Evolutionary conservation across 78 protist species (phyloP).

Genomic region (Pigoraptor vietnamica): DNA sequence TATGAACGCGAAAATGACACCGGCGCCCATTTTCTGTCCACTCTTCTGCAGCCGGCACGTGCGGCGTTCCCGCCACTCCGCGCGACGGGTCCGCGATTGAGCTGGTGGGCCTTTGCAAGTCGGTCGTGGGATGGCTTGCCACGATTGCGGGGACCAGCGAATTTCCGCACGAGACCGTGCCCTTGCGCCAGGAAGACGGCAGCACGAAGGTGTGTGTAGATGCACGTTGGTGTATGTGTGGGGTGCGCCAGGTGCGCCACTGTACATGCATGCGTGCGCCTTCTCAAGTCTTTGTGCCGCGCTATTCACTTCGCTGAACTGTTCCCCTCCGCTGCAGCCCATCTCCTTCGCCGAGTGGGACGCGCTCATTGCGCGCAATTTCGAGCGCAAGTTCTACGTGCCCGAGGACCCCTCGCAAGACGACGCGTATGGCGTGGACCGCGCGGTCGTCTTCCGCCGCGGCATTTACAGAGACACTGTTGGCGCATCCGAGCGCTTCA

Average conservation of each 20-base stretch:
- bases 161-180: neutral
- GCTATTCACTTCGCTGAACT: neutral
- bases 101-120: conserved; percentile 55
- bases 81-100: conserved; percentile 92
- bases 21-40: too few species aligned
- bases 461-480: conserved; percentile 80
- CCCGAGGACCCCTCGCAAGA: conserved; percentile 42
- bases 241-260: neutral
- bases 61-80: conserved; percentile 88
- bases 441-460: conserved; percentile 50
- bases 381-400: conserved; percentile 60
- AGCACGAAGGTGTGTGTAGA: neutral
- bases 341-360: conserved; percentile 53
- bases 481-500: neutral
- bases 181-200: neutral
- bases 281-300: neutral
- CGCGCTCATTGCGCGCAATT: conserved; percentile 24
- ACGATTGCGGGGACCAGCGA: neutral
- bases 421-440: conserved; percentile 2
- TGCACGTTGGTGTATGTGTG: too few species aligned
- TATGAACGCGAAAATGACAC: too few species aligned
- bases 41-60: conserved; percentile 28
- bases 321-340: neutral
- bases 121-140: conserved; percentile 40
- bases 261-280: neutral